Conservation (phyloP, 208 protist species). For the Leishmania tropica region DNA sequence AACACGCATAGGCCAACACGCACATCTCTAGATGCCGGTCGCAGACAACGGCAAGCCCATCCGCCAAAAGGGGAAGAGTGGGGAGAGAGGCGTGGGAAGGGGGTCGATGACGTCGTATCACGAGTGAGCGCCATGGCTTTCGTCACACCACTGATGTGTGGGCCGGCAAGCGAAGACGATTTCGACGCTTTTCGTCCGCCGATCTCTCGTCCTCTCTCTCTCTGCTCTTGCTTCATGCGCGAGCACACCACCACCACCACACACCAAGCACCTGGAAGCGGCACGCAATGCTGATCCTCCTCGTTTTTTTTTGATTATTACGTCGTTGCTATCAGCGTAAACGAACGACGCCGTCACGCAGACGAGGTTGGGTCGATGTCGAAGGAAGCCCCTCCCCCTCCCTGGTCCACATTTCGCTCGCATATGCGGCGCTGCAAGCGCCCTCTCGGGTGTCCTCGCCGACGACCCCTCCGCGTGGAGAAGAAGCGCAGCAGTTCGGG, state of each 20-base stretch:
- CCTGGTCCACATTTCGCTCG: not conserved
- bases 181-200: not conserved
- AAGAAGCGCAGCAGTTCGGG: not conserved
- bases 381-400: not conserved
- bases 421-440: not conserved
- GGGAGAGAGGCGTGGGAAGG: not conserved
- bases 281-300: not conserved
- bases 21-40: not conserved
- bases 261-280: not conserved
- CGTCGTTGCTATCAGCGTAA: not conserved
- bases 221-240: not conserved
- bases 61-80: not conserved
- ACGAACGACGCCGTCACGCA: not conserved
- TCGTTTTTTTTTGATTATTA: not conserved
- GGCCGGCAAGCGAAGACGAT: not conserved
- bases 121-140: not conserved
- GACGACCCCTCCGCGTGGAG: not conserved
- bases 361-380: not conserved
- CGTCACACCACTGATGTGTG: not conserved
- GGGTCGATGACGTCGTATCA: not conserved
- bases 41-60: not conserved
- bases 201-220: not conserved
- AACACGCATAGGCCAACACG: slow-evolving; percentile 8
- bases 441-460: not conserved
- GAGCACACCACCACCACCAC: not conserved